Conservation (phyloP, 345 rosid genomes). For the Eucalyptus virginea region DNA sequence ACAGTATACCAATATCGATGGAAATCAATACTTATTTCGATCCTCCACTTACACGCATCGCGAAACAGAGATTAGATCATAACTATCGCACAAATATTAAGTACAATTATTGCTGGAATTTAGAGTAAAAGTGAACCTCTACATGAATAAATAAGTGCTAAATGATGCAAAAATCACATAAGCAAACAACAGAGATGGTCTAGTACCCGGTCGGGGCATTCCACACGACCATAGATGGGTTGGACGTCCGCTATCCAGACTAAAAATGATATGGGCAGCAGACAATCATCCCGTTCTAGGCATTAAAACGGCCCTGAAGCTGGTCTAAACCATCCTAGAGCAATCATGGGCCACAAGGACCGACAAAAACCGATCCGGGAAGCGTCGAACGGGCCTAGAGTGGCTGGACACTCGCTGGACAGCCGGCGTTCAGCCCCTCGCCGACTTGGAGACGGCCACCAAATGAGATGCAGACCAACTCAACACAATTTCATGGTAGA, state of each 20-base stretch:
- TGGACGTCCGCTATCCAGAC: neutral
- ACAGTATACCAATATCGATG: accelerated
- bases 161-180: neutral
- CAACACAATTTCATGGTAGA: accelerated
- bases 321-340: neutral
- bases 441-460: neutral
- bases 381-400: neutral
- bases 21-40: neutral
- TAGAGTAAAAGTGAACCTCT: neutral
- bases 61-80: neutral
- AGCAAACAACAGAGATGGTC: neutral
- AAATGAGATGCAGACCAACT: neutral
- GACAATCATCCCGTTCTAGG: neutral
- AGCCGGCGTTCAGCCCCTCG: neutral
- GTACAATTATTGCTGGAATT: neutral
- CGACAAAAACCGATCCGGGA: neutral
- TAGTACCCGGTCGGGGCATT: neutral
- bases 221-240: neutral
- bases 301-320: neutral
- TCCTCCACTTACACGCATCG: neutral
- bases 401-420: neutral
- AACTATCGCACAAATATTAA: accelerated
- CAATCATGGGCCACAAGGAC: neutral
- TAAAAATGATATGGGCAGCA: neutral
- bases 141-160: neutral